phyloP scores from a whole-genome alignment of 2,329 filamentous ascomycete genomes.

The Mollisia scopiformis region DNA sequence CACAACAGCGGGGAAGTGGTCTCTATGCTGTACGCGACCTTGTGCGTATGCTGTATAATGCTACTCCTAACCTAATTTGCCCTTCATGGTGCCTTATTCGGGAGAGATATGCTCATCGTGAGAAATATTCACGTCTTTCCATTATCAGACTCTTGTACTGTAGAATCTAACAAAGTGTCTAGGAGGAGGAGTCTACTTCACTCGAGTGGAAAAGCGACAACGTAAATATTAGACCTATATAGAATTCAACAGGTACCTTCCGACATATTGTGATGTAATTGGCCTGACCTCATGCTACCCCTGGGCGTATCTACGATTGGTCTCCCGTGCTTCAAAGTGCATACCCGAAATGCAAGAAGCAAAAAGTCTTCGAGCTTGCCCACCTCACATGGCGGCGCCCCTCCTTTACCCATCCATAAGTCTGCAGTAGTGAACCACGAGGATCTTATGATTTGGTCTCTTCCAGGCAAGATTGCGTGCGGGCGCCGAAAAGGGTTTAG shows the following conservation, averaged over 20 bases:
- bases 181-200: too few relatives aligned
- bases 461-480: background rate
- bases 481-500: constrained; percentile 3
- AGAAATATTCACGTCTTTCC: too few relatives aligned
- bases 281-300: background rate
- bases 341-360: constrained; percentile 11
- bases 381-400: background rate
- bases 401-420: constrained; percentile 4
- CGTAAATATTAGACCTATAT: too few relatives aligned
- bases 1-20: too few relatives aligned
- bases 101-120: too few relatives aligned
- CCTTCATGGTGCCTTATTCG: too few relatives aligned
- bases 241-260: background rate
- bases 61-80: too few relatives aligned
- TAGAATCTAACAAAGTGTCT: too few relatives aligned
- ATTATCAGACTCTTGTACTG: too few relatives aligned
- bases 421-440: background rate
- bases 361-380: constrained; percentile 16
- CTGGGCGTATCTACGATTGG: constrained; percentile 2
- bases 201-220: too few relatives aligned
- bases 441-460: background rate
- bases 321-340: constrained; percentile 1
- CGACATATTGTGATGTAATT: background rate
- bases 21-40: too few relatives aligned
- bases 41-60: too few relatives aligned